A percentile compares a stretch with the other conserved stretches of the same genome.
Conservation (phyloP, 78 protist species). For the Dictyostelium brefeldianum region DNA sequence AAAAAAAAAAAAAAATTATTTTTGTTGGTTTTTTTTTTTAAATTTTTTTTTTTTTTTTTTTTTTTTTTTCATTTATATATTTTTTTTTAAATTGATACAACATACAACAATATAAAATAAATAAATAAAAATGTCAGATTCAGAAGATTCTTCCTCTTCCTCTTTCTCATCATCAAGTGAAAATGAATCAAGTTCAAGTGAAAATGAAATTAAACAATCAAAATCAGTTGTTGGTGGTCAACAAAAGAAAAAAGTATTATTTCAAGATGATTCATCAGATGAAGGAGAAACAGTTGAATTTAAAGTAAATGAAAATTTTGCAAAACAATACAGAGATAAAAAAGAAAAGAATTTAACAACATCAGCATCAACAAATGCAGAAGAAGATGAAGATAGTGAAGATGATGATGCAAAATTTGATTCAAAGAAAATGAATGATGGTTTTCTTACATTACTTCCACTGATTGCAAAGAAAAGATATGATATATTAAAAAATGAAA, state of each 20-base stretch:
- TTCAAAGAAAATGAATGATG: conserved; percentile 49
- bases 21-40: not conserved
- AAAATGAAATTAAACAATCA: not conserved
- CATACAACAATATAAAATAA: not conserved
- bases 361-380: not conserved
- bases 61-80: not conserved
- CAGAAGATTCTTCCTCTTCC: not conserved
- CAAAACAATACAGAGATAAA: not conserved
- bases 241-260: conserved; percentile 7
- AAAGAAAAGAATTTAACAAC: not conserved
- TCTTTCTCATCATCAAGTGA: not conserved
- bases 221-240: no score
- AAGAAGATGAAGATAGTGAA: conserved; percentile 58
- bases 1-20: no score
- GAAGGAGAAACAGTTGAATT: not conserved
- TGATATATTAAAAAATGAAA: conserved; percentile 4
- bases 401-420: conserved; percentile 69
- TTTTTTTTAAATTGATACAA: not conserved
- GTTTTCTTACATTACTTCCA: conserved; percentile 52
- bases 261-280: not conserved
- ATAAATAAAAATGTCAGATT: conserved; percentile 11
- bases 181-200: not conserved
- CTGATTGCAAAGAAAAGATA: conserved; percentile 29
- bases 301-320: conserved; percentile 21
- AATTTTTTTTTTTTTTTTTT: not conserved